Evolutionary conservation across 345 rosid species (phyloP), one percentile per base, ranked within the genome.

Genomic region (Erysimum cheiranthoides): DNA sequence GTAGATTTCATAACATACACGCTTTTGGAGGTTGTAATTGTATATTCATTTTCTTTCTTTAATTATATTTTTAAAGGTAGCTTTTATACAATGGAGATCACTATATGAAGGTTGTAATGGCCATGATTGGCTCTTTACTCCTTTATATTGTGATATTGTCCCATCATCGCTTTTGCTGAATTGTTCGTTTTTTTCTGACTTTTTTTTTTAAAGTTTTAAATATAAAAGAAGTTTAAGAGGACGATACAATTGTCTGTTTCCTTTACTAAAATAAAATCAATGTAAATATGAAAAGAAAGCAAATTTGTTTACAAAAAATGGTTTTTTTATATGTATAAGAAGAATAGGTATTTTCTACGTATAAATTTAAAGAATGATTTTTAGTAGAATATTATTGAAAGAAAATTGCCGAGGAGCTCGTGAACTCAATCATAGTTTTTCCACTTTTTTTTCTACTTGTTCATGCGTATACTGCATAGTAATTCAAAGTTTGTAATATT

Each of bases 51-150:
- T 40, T 38, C 38, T 40, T 10, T 10, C 0, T 28, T 16, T 7
- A 53, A 21, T 18, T 6, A 4, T 68, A 34, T 14, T 52, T 53
- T 52, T 61, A 52, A 45, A 40, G n/a, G 66, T 76, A 43, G 34
- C 75, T 76, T 62, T 76, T 34, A 54, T 39, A 62, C 4, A 70
- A 53, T 52, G 73, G 80, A 73, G 3, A 73, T 73, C 47, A 61
- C 79, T 51, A 51, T 51, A 51, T 36, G 65, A 62, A 43, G 27
- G 25, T 32, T 68, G 54, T 2, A 46, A 46, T 56, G 49, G 17
- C 5, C 70, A 45, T 70, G 60, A 63, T 63, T 63, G 52, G 66
- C 7, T 36, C 71, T 77, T 70, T 77, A 52, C 14, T 34, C 40
- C 40, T 32, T 38, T 35, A 11, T 30, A 31, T 51, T 77, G 71